Evolutionary conservation across 768 basidiomycete genomes (phyloP).

Genomic region (Mycena albidolilacea): DNA sequence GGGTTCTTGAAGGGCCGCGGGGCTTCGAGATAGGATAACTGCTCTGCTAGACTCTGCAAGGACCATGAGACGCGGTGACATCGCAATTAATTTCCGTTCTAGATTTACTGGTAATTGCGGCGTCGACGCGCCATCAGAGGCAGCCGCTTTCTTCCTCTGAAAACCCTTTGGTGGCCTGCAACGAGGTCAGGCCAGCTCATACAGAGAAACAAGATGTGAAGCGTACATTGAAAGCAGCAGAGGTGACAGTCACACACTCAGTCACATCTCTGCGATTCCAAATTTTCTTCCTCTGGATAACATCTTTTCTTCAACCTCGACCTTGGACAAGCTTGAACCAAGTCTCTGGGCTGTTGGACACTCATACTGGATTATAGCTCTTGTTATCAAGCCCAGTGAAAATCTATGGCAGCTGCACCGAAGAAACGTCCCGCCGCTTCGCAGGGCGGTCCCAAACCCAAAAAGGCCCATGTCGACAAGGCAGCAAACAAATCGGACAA

Average conservation of each 20-base stretch:
- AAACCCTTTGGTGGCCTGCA: slow-evolving; percentile 39
- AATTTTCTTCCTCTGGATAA: slow-evolving; percentile 18
- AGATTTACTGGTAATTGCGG: slow-evolving; percentile 58
- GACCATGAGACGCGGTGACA: neutral
- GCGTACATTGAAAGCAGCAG: slow-evolving; percentile 21
- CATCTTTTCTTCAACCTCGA: neutral
- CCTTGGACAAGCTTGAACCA: neutral
- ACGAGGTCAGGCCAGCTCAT: slow-evolving; percentile 12
- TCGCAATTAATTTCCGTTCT: neutral
- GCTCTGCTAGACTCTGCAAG: slow-evolving; percentile 78
- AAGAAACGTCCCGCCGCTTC: slow-evolving; percentile 68
- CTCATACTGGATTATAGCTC: neutral
- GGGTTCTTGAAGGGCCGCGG: slow-evolving; percentile 87
- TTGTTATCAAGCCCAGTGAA: neutral
- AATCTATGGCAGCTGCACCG: slow-evolving; percentile 54
- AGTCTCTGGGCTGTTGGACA: neutral
- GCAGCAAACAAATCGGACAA: slow-evolving; percentile 55
- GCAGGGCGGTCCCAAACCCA: slow-evolving; percentile 63
- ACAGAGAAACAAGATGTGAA: neutral
- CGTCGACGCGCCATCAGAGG: slow-evolving; percentile 61
- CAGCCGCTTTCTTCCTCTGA: slow-evolving; percentile 54
- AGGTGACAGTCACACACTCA: neutral
- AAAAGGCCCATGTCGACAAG: slow-evolving; percentile 67
- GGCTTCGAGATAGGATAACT: slow-evolving; percentile 78
- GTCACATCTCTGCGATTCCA: slow-evolving; percentile 20